phyloP scores from a whole-genome alignment of 2,329 filamentous ascomycete genomes.

The Escovopsis sp. region DNA sequence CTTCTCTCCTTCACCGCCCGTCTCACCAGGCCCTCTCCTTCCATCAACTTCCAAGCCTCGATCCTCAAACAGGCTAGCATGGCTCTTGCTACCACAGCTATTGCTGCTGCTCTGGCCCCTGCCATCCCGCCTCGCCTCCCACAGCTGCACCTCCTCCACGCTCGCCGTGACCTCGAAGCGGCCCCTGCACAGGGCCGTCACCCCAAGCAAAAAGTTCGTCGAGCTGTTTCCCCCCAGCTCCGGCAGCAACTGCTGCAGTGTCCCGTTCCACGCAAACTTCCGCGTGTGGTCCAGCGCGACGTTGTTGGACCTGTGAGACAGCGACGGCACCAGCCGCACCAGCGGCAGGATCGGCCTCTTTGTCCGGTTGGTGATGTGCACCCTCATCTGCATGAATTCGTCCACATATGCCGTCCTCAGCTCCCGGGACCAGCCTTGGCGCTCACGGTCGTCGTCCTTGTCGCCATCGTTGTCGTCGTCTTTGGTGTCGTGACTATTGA shows the following conservation, averaged over 20 bases:
- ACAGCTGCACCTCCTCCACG: constrained; percentile 62
- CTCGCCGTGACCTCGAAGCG: constrained; percentile 69
- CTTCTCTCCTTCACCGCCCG: constrained; percentile 2
- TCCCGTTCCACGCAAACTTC: constrained; percentile 73
- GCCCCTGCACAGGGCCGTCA: constrained; percentile 63
- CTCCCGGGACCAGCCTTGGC: constrained; percentile 7
- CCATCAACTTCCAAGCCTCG: not conserved
- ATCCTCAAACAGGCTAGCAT: too few species aligned
- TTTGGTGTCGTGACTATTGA: constrained; percentile 10
- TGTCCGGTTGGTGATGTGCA: constrained; percentile 63
- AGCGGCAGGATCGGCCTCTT: constrained; percentile 51
- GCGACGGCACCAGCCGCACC: constrained; percentile 59
- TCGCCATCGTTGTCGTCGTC: constrained; percentile 9
- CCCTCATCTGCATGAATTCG: constrained; percentile 50
- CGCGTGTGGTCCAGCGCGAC: constrained; percentile 68
- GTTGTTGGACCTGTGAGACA: constrained; percentile 56
- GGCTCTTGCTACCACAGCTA: too few species aligned
- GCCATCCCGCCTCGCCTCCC: constrained; percentile 13
- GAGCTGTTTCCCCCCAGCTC: constrained; percentile 41
- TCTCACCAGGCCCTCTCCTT: not conserved
- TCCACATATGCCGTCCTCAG: constrained; percentile 20
- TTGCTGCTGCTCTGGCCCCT: not conserved
- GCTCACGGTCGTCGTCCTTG: constrained; percentile 4
- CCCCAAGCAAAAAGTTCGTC: constrained; percentile 48
- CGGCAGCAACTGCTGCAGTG: constrained; percentile 60